These are phyloP conservation scores for Pichia norvegensis DNA, from an alignment of 1,139 yeast species.

Conservation along the genomic window DNA sequence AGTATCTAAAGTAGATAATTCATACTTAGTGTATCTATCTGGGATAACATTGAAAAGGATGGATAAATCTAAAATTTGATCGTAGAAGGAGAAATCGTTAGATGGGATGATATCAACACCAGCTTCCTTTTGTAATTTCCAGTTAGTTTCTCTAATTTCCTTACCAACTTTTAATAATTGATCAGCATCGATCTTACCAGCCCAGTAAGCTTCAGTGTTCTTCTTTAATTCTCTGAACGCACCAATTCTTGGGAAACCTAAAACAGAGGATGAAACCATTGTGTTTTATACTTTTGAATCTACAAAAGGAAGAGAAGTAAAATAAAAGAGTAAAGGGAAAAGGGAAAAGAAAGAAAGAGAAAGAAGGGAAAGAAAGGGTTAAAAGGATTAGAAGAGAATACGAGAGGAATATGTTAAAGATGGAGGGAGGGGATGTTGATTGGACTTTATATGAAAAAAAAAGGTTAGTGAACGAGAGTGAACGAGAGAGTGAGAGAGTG, in stretches of 20 bases:
- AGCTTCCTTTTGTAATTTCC: constrained; percentile 95
- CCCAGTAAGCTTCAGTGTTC: constrained; percentile 98
- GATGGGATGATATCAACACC: constrained; percentile 97
- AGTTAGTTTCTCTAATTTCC: constrained; percentile 90
- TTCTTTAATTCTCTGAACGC: constrained; percentile 98
- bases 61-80: constrained; percentile 91
- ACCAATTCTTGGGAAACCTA: constrained; percentile 99
- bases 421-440: background rate
- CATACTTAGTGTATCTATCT: constrained; percentile 90
- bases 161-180: constrained; percentile 89
- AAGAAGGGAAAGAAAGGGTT: background rate
- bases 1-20: constrained; percentile 83
- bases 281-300: constrained; percentile 13
- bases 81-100: constrained; percentile 96
- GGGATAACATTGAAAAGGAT: constrained; percentile 92
- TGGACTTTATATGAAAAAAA: background rate
- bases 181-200: constrained; percentile 81
- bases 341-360: background rate
- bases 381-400: background rate
- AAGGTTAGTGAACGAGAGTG: no score
- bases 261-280: constrained; percentile 94
- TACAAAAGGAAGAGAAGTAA: background rate
- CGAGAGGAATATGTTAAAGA: background rate
- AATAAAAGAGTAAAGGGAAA: background rate
- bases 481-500: background rate